A percentile compares a stretch with the other conserved stretches of the same genome.
phyloP scores from a whole-genome alignment of 345 rosid genomes.

The Lepidium africanum region DNA sequence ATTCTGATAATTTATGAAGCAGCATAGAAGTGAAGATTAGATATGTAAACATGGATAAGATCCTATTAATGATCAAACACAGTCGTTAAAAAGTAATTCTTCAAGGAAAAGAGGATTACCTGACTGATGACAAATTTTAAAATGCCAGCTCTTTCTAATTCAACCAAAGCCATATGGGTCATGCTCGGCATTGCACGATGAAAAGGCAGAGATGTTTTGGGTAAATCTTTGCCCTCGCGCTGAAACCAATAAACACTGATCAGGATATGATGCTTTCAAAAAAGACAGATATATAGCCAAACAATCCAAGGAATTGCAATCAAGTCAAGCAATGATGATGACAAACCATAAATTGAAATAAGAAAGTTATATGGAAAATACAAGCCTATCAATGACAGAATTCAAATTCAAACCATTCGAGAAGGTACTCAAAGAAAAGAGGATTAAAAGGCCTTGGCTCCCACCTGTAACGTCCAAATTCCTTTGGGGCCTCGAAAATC shows the following conservation, averaged over 20 bases:
- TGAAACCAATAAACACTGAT: constrained; percentile 22
- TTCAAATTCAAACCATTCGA: not conserved
- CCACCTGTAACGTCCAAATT: constrained; percentile 94
- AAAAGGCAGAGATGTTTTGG: constrained; percentile 86
- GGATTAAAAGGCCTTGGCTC: not conserved
- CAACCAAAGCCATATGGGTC: constrained; percentile 97
- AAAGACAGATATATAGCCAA: not conserved
- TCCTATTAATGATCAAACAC: not conserved
- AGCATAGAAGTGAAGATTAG: not conserved
- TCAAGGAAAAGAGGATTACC: constrained; percentile 28
- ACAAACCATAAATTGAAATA: not conserved
- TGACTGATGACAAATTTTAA: constrained; percentile 87
- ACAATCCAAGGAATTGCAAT: not conserved
- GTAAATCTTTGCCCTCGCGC: constrained; percentile 88
- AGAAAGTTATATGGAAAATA: not conserved
- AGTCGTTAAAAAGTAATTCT: not conserved
- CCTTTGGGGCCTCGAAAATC: constrained; percentile 98
- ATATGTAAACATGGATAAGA: not conserved
- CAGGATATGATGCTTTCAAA: not conserved
- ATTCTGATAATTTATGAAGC: constrained; percentile 41
- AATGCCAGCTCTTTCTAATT: constrained; percentile 79
- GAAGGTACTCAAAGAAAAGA: not conserved
- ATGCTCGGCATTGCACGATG: constrained; percentile 97
- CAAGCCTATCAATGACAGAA: not conserved
- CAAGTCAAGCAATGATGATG: not conserved